Evolutionary conservation across 164 flowering plant species (phyloP).

Genomic region (Annona squamosa): DNA sequence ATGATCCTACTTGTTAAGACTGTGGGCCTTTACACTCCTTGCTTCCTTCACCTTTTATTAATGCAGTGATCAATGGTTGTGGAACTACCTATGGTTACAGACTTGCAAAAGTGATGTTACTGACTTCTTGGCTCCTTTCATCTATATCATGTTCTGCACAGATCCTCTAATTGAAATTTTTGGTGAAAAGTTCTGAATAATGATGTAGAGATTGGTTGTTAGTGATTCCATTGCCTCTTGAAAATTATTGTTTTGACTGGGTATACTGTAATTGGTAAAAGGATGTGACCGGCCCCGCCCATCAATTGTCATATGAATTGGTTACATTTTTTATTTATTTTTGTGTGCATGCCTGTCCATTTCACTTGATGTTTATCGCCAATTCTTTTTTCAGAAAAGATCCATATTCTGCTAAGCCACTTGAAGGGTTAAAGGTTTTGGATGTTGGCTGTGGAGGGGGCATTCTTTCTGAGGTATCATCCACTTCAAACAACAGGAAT

Average conservation of each 20-base stretch:
- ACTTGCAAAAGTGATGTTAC: too few species aligned
- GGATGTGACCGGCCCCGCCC: too few species aligned
- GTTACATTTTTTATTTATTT: background rate
- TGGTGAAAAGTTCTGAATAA: too few species aligned
- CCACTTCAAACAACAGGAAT: background rate
- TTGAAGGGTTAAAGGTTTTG: conserved; percentile 74
- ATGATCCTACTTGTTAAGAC: background rate
- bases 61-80: too few species aligned
- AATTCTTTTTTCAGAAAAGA: conserved; percentile 55
- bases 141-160: too few species aligned
- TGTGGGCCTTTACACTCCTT: background rate
- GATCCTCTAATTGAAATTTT: too few species aligned
- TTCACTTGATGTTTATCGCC: conserved; percentile 5
- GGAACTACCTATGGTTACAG: too few species aligned
- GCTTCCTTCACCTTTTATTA: background rate
- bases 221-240: too few species aligned
- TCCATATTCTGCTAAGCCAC: conserved; percentile 61
- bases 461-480: conserved; percentile 80
- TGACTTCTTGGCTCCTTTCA: too few species aligned
- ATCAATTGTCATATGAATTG: background rate
- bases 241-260: too few species aligned
- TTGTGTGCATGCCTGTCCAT: background rate
- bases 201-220: too few species aligned
- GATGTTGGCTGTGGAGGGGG: conserved; percentile 99
- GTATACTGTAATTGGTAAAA: too few species aligned